Conservation (phyloP, 2,329 filamentous ascomycete genomes). For the Alternaria sp. region DNA sequence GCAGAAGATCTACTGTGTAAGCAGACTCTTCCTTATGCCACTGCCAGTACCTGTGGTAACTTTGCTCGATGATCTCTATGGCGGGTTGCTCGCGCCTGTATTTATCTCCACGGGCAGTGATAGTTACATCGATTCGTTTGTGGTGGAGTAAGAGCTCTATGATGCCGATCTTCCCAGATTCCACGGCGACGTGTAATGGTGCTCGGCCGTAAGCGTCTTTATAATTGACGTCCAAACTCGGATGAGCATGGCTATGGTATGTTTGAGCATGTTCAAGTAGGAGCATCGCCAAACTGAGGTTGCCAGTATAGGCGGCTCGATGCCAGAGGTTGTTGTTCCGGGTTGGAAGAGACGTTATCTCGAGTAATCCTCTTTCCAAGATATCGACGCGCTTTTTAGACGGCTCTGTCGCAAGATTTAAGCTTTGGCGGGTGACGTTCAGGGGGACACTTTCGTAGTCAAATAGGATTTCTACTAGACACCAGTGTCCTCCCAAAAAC, state of each 20-base stretch:
- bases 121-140: not conserved
- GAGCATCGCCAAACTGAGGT: not conserved
- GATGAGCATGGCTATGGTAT: rapidly evolving
- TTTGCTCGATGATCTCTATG: no score
- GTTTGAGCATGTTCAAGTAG: not conserved
- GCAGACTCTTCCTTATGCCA: rapidly evolving
- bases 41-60: no score
- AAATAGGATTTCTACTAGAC: not conserved
- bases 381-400: not conserved
- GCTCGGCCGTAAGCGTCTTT: not conserved
- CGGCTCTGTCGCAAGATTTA: not conserved
- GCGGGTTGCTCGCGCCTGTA: no score
- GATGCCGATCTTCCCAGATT: not conserved
- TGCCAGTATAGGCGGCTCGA: not conserved
- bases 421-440: not conserved
- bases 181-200: not conserved
- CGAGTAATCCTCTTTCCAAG: not conserved
- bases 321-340: not conserved
- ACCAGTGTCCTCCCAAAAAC: not conserved
- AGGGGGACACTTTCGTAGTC: not conserved
- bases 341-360: not conserved
- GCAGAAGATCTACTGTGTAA: not conserved
- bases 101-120: no score
- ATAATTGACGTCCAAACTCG: not conserved
- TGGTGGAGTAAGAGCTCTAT: not conserved